These are phyloP conservation scores for Talaromyces sp. DNA, from an alignment of 2,329 filamentous ascomycete species.

Conservation along the genomic window DNA sequence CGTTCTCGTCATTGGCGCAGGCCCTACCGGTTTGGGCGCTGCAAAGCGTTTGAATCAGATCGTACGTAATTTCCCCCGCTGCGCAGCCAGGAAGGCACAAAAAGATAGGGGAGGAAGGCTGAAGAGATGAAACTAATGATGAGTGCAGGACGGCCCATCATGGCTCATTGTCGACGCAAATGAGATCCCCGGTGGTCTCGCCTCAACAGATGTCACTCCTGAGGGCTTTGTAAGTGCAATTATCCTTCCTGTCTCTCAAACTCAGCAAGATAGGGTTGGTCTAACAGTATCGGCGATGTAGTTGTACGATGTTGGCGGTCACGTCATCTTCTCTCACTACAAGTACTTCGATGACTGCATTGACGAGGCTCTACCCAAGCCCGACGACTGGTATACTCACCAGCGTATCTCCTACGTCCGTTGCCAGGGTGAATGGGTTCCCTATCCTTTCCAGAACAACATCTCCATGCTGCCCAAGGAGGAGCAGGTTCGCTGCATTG, in stretches of 20 bases:
- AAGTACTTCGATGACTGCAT: slow-evolving; percentile 99
- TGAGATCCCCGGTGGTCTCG: slow-evolving; percentile 89
- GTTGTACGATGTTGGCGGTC: slow-evolving; percentile 97
- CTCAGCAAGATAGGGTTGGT: neutral
- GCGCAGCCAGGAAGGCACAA: neutral
- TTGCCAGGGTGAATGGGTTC: slow-evolving; percentile 94
- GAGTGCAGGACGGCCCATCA: slow-evolving; percentile 71
- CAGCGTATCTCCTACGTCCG: slow-evolving; percentile 98
- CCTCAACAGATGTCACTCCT: slow-evolving; percentile 87
- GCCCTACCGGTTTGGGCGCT: slow-evolving; percentile 93
- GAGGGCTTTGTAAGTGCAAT: slow-evolving; percentile 84
- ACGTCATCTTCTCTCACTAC: slow-evolving; percentile 99
- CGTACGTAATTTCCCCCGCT: slow-evolving; percentile 53
- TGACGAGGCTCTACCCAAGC: slow-evolving; percentile 89
- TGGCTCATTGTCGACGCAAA: slow-evolving; percentile 95
- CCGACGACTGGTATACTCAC: slow-evolving; percentile 95
- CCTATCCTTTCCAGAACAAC: slow-evolving; percentile 99
- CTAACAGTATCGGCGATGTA: slow-evolving; percentile 34
- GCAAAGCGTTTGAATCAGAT: slow-evolving; percentile 97
- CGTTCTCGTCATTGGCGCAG: slow-evolving; percentile 95
- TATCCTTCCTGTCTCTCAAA: neutral
- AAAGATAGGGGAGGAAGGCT: neutral
- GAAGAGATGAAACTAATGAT: slow-evolving; percentile 21
- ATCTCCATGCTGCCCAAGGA: slow-evolving; percentile 97
- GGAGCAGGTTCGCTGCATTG: slow-evolving; percentile 89